Conservation (phyloP, 1,139 yeast genomes). For the Scheffersomyces insectosa region DNA sequence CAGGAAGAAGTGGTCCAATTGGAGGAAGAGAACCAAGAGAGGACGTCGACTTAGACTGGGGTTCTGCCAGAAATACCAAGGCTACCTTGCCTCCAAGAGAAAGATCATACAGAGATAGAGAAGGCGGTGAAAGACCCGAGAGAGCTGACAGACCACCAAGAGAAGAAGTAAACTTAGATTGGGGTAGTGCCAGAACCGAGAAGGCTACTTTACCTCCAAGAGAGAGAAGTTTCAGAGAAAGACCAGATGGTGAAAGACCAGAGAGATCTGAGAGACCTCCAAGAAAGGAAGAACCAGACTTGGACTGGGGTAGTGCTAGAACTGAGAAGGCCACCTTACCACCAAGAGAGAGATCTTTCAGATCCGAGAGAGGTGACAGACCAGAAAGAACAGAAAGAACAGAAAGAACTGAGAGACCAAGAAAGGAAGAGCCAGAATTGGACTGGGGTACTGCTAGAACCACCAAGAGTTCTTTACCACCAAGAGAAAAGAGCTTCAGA, state of each 20-base stretch:
- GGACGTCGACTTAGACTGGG: conserved; percentile 30
- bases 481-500: conserved; percentile 32
- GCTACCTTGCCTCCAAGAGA: conserved; percentile 42
- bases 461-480: conserved; percentile 22
- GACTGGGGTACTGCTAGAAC: conserved; percentile 49
- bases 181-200: conserved; percentile 32
- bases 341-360: conserved; percentile 21
- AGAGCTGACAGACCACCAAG: conserved; percentile 30
- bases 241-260: conserved; percentile 25
- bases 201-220: conserved; percentile 21
- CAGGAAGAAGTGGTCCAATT: conserved; percentile 41
- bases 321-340: conserved; percentile 18
- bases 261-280: conserved; percentile 26
- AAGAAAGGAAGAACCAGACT: conserved; percentile 41
- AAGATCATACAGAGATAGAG: conserved; percentile 29
- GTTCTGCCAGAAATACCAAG: conserved; percentile 35
- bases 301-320: conserved; percentile 44
- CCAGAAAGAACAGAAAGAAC: conserved; percentile 33
- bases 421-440: conserved; percentile 29
- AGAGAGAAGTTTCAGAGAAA: conserved; percentile 27
- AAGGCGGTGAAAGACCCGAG: conserved; percentile 17
- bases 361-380: conserved; percentile 34
- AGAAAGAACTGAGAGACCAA: conserved; percentile 22
- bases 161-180: conserved; percentile 48
- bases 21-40: conserved; percentile 23